Evolutionary conservation across 768 basidiomycete genomes (phyloP).

Genomic region (Phylloporus sp.): DNA sequence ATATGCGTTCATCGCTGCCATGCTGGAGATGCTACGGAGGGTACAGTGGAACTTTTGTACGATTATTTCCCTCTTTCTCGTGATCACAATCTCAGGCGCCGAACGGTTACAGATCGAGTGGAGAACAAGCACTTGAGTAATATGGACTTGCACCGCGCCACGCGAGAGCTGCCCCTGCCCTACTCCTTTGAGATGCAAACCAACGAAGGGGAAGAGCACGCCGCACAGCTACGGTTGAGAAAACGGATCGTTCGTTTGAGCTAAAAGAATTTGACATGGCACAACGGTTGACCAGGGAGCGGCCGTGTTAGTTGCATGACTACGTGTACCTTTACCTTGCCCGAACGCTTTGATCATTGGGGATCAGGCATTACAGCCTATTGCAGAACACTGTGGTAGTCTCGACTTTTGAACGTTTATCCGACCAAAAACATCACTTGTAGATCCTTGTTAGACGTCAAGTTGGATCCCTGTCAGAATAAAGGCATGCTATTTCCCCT

Average conservation of each 20-base stretch:
- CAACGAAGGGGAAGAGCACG: conserved; percentile 38
- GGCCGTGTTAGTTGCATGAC: neutral
- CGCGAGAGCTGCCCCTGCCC: conserved; percentile 80
- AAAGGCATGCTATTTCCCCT: no score
- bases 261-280: conserved; percentile 1
- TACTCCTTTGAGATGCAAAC: conserved; percentile 55
- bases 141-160: conserved; percentile 86
- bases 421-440: no score
- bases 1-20: conserved; percentile 62
- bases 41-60: conserved; percentile 91
- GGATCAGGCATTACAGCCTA: no score
- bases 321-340: no score
- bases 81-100: neutral
- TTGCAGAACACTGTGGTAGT: no score
- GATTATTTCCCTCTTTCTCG: conserved; percentile 23
- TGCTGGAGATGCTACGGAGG: conserved; percentile 75
- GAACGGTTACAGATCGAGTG: conserved; percentile 52
- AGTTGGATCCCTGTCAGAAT: no score
- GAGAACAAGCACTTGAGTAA: conserved; percentile 94
- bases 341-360: no score
- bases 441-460: no score
- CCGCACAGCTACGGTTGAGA: conserved; percentile 4
- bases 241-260: conserved; percentile 21
- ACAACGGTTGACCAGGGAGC: no score
- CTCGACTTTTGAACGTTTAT: no score